Evolutionary conservation across 2,329 filamentous ascomycete species (phyloP).

Genomic region (Epichloe sibirici): DNA sequence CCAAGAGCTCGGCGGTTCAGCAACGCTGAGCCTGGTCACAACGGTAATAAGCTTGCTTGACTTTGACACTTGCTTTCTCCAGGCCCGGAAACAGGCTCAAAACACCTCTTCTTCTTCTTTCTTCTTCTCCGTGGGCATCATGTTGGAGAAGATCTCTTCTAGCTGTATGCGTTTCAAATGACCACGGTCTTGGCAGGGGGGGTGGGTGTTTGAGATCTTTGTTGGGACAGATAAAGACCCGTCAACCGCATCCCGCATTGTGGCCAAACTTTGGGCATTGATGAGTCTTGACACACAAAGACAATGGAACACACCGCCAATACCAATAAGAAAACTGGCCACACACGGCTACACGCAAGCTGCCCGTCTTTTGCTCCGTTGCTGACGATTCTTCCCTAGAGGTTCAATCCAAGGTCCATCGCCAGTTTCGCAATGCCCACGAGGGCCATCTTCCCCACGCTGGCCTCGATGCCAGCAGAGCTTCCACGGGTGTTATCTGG

Average conservation of each 20-base stretch:
- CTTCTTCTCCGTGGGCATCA: background rate
- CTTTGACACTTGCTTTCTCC: background rate
- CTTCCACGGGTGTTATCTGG: conserved; percentile 92
- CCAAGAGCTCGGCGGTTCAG: conserved; percentile 43
- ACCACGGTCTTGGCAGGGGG: background rate
- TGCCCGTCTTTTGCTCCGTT: background rate
- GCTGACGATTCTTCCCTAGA: conserved; percentile 38
- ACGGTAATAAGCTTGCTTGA: conserved; percentile 35
- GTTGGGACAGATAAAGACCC: background rate
- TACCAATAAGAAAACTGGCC: background rate
- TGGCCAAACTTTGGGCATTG: background rate
- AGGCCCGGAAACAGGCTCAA: background rate
- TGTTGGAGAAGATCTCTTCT: background rate
- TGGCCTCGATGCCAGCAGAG: conserved; percentile 75
- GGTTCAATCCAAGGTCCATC: conserved; percentile 70
- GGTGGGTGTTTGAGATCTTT: background rate
- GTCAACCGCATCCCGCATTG: background rate
- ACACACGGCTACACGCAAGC: background rate
- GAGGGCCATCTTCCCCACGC: conserved; percentile 86
- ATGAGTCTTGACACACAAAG: background rate
- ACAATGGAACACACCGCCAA: background rate
- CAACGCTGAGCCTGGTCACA: conserved; percentile 41
- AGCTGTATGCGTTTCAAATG: background rate
- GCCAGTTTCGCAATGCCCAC: conserved; percentile 79
- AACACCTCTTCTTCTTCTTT: background rate